These are phyloP conservation scores for Chamaecyparis obtusa DNA, from an alignment of 75 land plant genomes.

Conservation along the genomic window DNA sequence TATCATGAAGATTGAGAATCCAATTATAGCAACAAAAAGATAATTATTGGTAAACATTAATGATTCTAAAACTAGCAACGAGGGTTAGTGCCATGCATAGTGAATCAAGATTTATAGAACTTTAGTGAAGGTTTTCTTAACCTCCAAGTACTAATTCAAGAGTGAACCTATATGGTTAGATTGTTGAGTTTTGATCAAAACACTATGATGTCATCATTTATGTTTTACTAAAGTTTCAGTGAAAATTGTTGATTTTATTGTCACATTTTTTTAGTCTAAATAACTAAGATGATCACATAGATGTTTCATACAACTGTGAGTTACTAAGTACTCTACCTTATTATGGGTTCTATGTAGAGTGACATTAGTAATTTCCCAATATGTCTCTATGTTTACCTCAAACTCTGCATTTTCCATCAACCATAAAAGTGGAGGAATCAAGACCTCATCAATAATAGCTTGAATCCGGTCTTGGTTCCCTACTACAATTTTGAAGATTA, in stretches of 20 bases:
- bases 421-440: constrained; percentile 29
- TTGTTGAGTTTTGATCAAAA: not conserved
- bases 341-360: constrained; percentile 37
- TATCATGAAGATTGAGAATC: not conserved
- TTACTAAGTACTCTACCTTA: constrained; percentile 33
- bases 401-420: constrained; percentile 34
- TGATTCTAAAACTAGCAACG: no score
- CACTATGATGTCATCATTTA: not conserved
- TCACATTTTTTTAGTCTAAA: no score
- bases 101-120: no score
- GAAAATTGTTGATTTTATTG: not conserved
- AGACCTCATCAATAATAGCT: constrained; percentile 37
- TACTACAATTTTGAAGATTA: no score
- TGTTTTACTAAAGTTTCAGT: no score
- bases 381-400: constrained; percentile 36
- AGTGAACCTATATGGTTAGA: not conserved
- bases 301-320: no score
- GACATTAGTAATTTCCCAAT: constrained; percentile 42
- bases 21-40: not conserved
- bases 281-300: no score
- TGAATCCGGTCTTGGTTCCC: no score
- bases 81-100: not conserved
- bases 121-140: not conserved
- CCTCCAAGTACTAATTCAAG: not conserved
- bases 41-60: not conserved